Conservation (phyloP, 2,329 filamentous ascomycete species). For the Phialocephala subalpina region DNA sequence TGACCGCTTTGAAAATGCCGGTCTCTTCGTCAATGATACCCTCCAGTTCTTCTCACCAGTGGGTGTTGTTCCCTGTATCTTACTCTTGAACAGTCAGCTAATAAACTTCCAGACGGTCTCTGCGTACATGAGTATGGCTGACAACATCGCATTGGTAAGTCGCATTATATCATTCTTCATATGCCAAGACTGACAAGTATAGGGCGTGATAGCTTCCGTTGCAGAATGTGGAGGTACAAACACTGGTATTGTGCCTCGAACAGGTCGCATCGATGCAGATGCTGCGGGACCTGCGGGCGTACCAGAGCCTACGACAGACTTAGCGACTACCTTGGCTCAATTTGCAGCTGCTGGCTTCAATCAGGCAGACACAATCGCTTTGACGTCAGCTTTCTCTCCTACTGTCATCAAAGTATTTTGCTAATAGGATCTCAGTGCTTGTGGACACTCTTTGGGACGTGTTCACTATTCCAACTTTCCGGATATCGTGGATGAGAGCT, state of each 20-base stretch:
- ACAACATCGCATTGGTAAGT: conserved; percentile 29
- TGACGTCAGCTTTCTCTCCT: conserved; percentile 23
- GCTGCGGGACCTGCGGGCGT: conserved; percentile 33
- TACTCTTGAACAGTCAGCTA: conserved; percentile 19
- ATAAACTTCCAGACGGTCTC: conserved; percentile 25
- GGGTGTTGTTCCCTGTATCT: not conserved
- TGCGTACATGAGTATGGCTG: conserved; percentile 28
- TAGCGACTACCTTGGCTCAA: conserved; percentile 22
- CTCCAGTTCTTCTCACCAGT: conserved; percentile 6
- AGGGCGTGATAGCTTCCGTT: conserved; percentile 28
- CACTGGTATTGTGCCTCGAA: conserved; percentile 27
- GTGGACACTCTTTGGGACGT: conserved; percentile 26
- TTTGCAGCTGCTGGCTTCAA: conserved; percentile 37
- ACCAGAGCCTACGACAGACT: conserved; percentile 26
- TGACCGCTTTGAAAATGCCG: conserved; percentile 50
- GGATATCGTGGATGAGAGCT: conserved; percentile 12
- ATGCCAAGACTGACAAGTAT: conserved; percentile 3
- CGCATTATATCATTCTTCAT: not conserved
- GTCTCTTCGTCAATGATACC: conserved; percentile 47
- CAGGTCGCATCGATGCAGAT: conserved; percentile 37
- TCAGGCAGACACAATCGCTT: conserved; percentile 33
- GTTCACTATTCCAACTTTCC: conserved; percentile 25
- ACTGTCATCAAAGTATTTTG: not conserved
- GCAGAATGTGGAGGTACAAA: conserved; percentile 19
- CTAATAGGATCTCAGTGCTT: conserved; percentile 16